Percentiles rank a stretch among this genome's conserved stretches.
Conservation (phyloP, 2,329 filamentous ascomycete genomes). For the Colletotrichum viniferum region DNA sequence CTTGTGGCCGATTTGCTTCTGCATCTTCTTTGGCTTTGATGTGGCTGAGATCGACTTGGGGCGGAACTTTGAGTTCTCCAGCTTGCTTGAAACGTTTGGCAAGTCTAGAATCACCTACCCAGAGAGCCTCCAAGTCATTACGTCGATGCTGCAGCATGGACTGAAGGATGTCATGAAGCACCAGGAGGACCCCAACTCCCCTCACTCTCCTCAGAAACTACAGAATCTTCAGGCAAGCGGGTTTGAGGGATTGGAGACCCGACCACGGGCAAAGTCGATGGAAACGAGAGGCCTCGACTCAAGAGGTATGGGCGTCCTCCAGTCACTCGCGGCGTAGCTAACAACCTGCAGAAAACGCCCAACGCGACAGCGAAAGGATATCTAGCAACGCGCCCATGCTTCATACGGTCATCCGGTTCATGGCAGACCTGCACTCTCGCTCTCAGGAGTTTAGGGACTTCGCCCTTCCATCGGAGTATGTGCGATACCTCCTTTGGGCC, state of each 20-base stretch:
- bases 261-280: constrained; percentile 65
- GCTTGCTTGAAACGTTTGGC: constrained; percentile 75
- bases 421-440: constrained; percentile 77
- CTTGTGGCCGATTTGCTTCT: constrained; percentile 87
- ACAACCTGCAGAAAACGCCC: constrained; percentile 36
- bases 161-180: constrained; percentile 72
- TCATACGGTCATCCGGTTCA: constrained; percentile 77
- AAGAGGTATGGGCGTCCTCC: constrained; percentile 41
- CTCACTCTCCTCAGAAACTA: constrained; percentile 51
- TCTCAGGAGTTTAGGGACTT: constrained; percentile 85
- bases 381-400: constrained; percentile 66
- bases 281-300: constrained; percentile 64
- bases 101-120: constrained; percentile 73
- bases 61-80: constrained; percentile 74
- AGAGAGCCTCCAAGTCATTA: constrained; percentile 80
- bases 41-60: constrained; percentile 76
- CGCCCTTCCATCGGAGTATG: constrained; percentile 77
- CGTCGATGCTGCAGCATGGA: constrained; percentile 85
- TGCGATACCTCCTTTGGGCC: constrained; percentile 77
- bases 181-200: constrained; percentile 64
- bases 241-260: constrained; percentile 31
- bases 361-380: constrained; percentile 52
- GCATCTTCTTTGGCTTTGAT: constrained; percentile 85
- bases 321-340: not conserved
- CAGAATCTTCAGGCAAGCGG: constrained; percentile 18